Evolutionary conservation across 1,284 basidiomycete species (phyloP), one percentile per base, ranked within the genome.

Genomic region (Coniophora puteana): DNA sequence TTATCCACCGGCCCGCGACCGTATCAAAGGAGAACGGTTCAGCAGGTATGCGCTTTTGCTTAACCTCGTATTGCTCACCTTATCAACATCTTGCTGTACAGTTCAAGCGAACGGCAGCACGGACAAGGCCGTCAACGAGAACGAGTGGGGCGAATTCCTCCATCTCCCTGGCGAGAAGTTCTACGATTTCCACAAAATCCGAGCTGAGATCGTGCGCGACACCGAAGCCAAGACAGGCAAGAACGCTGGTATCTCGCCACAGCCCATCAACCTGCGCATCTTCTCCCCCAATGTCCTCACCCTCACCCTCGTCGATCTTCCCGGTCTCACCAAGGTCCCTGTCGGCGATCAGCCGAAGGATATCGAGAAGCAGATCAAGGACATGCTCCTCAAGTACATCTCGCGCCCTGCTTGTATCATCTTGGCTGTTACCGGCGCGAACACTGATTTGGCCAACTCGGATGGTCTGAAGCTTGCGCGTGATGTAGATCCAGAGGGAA

Each of bases 61-160:
- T 34, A 18, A 36, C 33, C 21, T 33, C 22, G 13, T 41, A 27
- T 25, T 29, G 27, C 41, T 41, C 36, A 44, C n/a, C n/a, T n/a
- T 21, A 16, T 40, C 43, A 51, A 52, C 36, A 30, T 47, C 26
- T 28, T 18, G 6, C 36, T 47, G 44, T 43, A 18, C 59, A 74
- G 68, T 66, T 45, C 62, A 71, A 66, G 61, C 65, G 47, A 72
- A 71, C 43, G 74, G 72, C 28, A n/a, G n/a, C n/a, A 52, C 62
- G 25, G 83, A 86, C 64, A 75, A 84, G 51, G 72, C 76, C 36
- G 89, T 84, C 60, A 96, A 93, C 63, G 72, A 82, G 45, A 83
- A 96, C 55, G 95, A 98, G 67, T 99, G 95, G 95, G 95, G 94
- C 59, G 95, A 99, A 69, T 99, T 99, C 74, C 71, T 98, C 32